Conservation (phyloP, 2,329 filamentous ascomycete genomes). For the Huntiella abstrusa region DNA sequence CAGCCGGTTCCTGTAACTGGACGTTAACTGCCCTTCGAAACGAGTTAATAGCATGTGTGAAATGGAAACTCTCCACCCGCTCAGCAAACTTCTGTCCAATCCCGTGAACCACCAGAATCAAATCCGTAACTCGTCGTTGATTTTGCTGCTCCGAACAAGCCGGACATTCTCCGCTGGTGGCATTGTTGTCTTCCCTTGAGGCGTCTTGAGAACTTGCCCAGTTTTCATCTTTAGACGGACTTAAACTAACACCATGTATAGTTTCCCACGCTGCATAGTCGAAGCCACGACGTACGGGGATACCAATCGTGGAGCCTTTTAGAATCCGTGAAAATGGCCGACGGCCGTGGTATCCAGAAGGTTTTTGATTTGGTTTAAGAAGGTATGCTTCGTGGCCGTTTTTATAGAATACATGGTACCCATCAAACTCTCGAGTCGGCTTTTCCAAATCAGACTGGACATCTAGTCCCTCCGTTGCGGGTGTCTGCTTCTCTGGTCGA, state of each 20-base stretch:
- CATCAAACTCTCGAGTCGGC: constrained; percentile 37
- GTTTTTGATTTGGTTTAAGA: constrained; percentile 65
- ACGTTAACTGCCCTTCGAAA: constrained; percentile 75
- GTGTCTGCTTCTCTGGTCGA: neutral
- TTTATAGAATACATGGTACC: constrained; percentile 74
- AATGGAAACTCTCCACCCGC: constrained; percentile 87
- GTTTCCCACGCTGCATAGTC: constrained; percentile 59
- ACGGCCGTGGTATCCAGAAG: constrained; percentile 69
- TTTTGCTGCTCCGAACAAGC: constrained; percentile 46
- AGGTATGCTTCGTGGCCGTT: constrained; percentile 62
- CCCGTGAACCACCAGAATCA: constrained; percentile 81
- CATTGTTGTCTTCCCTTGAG: constrained; percentile 14
- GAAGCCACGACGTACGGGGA: constrained; percentile 80
- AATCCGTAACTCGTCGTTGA: constrained; percentile 57
- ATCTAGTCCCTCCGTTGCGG: neutral
- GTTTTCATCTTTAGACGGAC: constrained; percentile 16
- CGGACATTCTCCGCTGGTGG: constrained; percentile 22
- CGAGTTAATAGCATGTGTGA: constrained; percentile 85
- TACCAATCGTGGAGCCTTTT: constrained; percentile 64
- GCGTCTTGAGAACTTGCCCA: constrained; percentile 17
- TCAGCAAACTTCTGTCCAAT: constrained; percentile 95
- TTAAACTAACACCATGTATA: constrained; percentile 34
- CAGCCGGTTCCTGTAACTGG: constrained; percentile 54
- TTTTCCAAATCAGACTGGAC: constrained; percentile 20
- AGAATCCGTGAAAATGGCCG: constrained; percentile 68